These are phyloP conservation scores for Cyberlindnera sargentensis DNA, from an alignment of 805 yeast genomes.

Conservation along the genomic window DNA sequence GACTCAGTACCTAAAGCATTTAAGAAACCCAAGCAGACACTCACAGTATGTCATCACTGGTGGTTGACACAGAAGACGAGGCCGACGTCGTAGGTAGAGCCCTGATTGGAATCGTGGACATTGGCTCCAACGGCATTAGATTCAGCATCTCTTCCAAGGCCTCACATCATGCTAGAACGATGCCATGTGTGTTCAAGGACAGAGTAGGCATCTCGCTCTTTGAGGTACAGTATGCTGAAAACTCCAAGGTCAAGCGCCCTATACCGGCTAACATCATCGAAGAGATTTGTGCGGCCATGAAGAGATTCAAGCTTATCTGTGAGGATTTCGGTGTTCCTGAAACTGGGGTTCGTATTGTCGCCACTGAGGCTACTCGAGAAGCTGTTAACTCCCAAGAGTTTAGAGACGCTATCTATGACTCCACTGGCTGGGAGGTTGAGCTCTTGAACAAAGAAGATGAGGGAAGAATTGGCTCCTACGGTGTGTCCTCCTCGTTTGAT, in stretches of 20 bases:
- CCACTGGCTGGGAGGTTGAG: slow-evolving; percentile 61
- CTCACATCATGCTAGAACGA: slow-evolving; percentile 61
- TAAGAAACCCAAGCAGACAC: too few species aligned
- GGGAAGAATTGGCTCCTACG: slow-evolving; percentile 61
- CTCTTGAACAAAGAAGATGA: slow-evolving; percentile 57
- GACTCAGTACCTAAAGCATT: too few species aligned
- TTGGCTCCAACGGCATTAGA: slow-evolving; percentile 71
- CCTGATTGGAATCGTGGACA: slow-evolving; percentile 61
- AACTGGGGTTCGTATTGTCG: slow-evolving; percentile 55
- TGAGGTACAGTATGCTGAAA: slow-evolving; percentile 46
- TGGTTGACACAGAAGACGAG: slow-evolving; percentile 32
- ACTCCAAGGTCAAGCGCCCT: slow-evolving; percentile 37
- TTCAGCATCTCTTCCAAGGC: slow-evolving; percentile 67
- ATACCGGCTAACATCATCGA: slow-evolving; percentile 50
- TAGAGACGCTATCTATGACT: slow-evolving; percentile 45
- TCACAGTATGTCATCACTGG: slow-evolving; percentile 9
- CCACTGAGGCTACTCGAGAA: slow-evolving; percentile 69
- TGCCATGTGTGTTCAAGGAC: slow-evolving; percentile 76
- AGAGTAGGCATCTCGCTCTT: slow-evolving; percentile 62
- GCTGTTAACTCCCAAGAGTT: slow-evolving; percentile 59
- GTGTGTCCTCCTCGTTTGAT: slow-evolving; percentile 68
- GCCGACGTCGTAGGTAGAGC: slow-evolving; percentile 53
- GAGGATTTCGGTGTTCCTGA: slow-evolving; percentile 66
- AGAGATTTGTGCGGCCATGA: slow-evolving; percentile 57
- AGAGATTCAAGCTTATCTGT: slow-evolving; percentile 62